Conservation (phyloP, 805 yeast species). For the Candida montana region DNA sequence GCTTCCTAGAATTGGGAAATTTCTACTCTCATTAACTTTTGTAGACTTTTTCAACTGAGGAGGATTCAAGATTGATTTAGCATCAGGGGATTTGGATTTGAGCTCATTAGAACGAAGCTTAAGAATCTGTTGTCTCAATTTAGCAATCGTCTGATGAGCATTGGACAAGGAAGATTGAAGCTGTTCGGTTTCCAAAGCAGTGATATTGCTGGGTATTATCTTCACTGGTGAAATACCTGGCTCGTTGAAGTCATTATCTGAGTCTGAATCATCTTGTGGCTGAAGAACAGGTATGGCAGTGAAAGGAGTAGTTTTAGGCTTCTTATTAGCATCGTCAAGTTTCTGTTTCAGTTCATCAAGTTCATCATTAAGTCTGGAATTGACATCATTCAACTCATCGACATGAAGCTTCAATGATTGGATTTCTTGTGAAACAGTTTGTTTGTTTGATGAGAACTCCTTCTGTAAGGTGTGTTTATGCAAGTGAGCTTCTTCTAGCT, state of each 20-base stretch:
- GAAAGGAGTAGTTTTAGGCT: slow-evolving; percentile 14
- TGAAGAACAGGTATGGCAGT: slow-evolving; percentile 19
- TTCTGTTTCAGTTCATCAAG: slow-evolving; percentile 23
- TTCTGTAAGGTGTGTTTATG: slow-evolving; percentile 35
- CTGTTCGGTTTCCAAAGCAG: slow-evolving; percentile 59
- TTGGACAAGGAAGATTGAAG: slow-evolving; percentile 57
- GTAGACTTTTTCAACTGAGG: slow-evolving; percentile 11
- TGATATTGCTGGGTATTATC: slow-evolving; percentile 34
- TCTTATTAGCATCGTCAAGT: slow-evolving; percentile 13
- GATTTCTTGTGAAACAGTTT: slow-evolving; percentile 36
- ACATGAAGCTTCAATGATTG: slow-evolving; percentile 46
- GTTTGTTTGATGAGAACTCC: slow-evolving; percentile 33
- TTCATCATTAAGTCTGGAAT: slow-evolving; percentile 49
- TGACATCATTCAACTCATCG: slow-evolving; percentile 62
- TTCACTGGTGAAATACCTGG: slow-evolving; percentile 33
- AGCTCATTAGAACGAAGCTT: slow-evolving; percentile 24
- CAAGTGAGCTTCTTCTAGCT: slow-evolving; percentile 42
- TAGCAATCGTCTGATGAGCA: slow-evolving; percentile 59
- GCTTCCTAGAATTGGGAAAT: slow-evolving; percentile 17
- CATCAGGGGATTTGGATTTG: slow-evolving; percentile 15
- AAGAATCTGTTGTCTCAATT: slow-evolving; percentile 38
- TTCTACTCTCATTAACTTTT: slow-evolving; percentile 11
- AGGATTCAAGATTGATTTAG: slow-evolving; percentile 9
- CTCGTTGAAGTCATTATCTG: slow-evolving; percentile 34
- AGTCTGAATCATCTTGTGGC: slow-evolving; percentile 25